A percentile compares a stretch with the other conserved stretches of the same genome.
Conservation (phyloP, 305 asterid species). For the Fraxinus sp. region DNA sequence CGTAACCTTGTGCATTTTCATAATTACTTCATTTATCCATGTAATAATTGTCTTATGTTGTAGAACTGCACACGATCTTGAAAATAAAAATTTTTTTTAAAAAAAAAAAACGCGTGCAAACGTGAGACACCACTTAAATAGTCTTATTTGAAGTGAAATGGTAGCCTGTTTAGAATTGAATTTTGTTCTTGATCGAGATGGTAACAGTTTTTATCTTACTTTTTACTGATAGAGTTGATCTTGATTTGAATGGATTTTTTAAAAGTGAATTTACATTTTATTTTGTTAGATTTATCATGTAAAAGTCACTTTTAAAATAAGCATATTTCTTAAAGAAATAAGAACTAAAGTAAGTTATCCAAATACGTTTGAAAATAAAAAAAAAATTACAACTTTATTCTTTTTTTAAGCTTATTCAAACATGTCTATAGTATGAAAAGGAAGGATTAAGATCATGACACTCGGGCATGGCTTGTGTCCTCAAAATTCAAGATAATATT, state of each 20-base stretch:
- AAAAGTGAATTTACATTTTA: background rate
- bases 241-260: background rate
- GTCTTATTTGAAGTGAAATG: background rate
- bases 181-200: background rate
- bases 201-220: background rate
- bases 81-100: too few relatives aligned
- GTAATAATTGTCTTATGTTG: background rate
- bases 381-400: background rate
- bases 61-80: background rate
- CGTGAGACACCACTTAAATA: background rate
- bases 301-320: background rate
- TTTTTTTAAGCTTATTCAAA: background rate
- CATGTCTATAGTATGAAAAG: background rate
- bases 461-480: background rate
- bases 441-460: background rate
- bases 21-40: too few relatives aligned
- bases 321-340: background rate
- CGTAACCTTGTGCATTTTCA: background rate
- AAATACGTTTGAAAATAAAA: background rate
- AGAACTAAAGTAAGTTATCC: background rate
- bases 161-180: background rate
- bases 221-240: background rate
- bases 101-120: background rate
- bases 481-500: background rate
- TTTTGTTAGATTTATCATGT: background rate